These are phyloP conservation scores for Pseudogymnoascus sp. DNA, from an alignment of 2,329 filamentous ascomycete genomes.

Conservation along the genomic window DNA sequence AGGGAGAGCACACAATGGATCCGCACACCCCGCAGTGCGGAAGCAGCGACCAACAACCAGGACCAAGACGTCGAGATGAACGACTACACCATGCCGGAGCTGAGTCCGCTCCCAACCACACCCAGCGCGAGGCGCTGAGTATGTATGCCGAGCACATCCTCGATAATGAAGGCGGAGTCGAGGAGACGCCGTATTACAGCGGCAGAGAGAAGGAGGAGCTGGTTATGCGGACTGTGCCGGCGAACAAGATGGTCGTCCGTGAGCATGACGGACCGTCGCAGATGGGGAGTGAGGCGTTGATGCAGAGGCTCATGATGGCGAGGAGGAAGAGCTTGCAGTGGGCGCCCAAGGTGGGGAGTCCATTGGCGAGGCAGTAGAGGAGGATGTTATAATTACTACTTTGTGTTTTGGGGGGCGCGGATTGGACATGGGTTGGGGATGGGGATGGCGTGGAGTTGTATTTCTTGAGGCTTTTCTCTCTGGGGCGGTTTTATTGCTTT, in stretches of 20 bases:
- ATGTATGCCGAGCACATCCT: slow-evolving; percentile 22
- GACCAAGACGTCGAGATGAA: slow-evolving; percentile 13
- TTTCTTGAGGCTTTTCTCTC: neutral
- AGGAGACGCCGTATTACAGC: slow-evolving; percentile 14
- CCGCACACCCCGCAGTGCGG: slow-evolving; percentile 21
- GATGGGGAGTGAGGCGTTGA: slow-evolving; percentile 37
- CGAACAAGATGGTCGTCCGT: slow-evolving; percentile 17
- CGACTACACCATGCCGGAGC: slow-evolving; percentile 21
- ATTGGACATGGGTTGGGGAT: neutral
- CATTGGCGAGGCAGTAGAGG: slow-evolving; percentile 46
- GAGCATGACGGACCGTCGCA: slow-evolving; percentile 30
- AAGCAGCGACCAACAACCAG: slow-evolving; percentile 16
- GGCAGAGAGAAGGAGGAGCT: slow-evolving; percentile 14
- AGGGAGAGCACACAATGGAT: slow-evolving; percentile 29
- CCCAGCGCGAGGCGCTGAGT: slow-evolving; percentile 26
- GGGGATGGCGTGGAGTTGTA: neutral
- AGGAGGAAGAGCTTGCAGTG: slow-evolving; percentile 72
- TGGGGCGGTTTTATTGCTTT: slow-evolving; percentile 7
- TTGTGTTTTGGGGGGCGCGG: neutral
- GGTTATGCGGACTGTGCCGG: slow-evolving; percentile 28
- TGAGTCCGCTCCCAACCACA: slow-evolving; percentile 28
- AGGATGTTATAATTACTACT: neutral
- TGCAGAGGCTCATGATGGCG: slow-evolving; percentile 55
- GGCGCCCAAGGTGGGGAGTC: slow-evolving; percentile 69
- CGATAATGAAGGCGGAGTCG: slow-evolving; percentile 22